A percentile compares a stretch with the other conserved stretches of the same genome.
Evolutionary conservation across 495 filamentous ascomycete species (phyloP).

Genomic region (Talaromyces adpressus): DNA sequence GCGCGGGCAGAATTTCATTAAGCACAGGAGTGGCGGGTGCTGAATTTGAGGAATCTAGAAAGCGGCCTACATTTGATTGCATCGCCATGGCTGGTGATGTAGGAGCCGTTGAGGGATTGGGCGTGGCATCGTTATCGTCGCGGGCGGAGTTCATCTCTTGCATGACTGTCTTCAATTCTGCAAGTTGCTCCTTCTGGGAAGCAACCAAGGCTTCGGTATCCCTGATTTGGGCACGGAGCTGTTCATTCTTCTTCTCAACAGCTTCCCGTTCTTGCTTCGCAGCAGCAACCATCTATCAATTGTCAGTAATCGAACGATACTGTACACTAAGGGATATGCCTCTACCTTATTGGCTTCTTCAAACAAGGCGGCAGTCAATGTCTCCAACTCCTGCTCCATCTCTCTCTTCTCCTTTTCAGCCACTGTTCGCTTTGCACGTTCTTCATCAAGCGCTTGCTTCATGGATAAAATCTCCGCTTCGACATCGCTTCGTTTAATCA

Average conservation of each 20-base stretch:
- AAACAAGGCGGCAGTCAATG: slow-evolving; percentile 80
- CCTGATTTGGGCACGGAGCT: slow-evolving; percentile 66
- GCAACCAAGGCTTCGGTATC: slow-evolving; percentile 81
- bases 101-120: slow-evolving; percentile 53
- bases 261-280: slow-evolving; percentile 65
- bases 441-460: slow-evolving; percentile 56
- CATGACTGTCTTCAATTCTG: slow-evolving; percentile 86
- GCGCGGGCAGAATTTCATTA: slow-evolving; percentile 63
- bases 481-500: slow-evolving; percentile 62
- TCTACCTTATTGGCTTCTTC: slow-evolving; percentile 85
- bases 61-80: slow-evolving; percentile 27
- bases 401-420: slow-evolving; percentile 66
- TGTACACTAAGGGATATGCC: not conserved
- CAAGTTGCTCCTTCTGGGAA: slow-evolving; percentile 88
- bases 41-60: slow-evolving; percentile 35
- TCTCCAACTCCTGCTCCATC: slow-evolving; percentile 80
- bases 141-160: slow-evolving; percentile 72
- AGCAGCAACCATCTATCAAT: slow-evolving; percentile 75
- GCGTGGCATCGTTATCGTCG: slow-evolving; percentile 57
- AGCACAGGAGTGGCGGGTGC: slow-evolving; percentile 37
- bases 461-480: slow-evolving; percentile 65
- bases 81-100: slow-evolving; percentile 52
- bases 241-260: slow-evolving; percentile 71
- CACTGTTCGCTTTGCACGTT: slow-evolving; percentile 47
- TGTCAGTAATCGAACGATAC: not conserved